Percentiles rank a stretch among this genome's conserved stretches.
Evolutionary conservation across 257 asterid species (phyloP).

Genomic region (Fraxinus cuspidata): DNA sequence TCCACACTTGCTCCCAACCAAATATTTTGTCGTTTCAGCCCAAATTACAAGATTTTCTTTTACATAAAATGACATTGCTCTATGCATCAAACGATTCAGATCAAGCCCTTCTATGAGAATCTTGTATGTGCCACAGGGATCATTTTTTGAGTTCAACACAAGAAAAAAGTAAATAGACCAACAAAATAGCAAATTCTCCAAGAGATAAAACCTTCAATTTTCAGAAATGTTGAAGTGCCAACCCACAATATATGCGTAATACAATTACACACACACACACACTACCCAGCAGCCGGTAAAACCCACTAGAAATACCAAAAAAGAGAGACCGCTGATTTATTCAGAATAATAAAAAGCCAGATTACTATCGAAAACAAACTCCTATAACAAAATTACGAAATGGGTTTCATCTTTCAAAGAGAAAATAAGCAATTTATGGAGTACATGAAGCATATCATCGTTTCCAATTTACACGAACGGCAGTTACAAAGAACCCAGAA

Average conservation of each 20-base stretch:
- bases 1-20: neutral
- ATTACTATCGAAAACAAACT: neutral
- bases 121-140: neutral
- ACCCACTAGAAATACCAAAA: neutral
- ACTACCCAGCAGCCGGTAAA: neutral
- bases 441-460: neutral
- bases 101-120: neutral
- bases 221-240: neutral
- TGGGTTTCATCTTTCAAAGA: neutral
- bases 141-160: too few species aligned
- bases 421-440: neutral
- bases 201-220: neutral
- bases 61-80: neutral
- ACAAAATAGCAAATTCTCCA: neutral
- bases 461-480: conserved; percentile 1
- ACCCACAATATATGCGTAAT: neutral
- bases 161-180: neutral
- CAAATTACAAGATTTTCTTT: neutral
- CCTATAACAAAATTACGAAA: neutral
- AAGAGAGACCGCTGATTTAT: neutral
- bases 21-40: neutral
- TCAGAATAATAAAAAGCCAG: neutral
- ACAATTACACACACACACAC: neutral
- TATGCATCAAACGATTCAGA: neutral
- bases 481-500: neutral